Percentiles rank a stretch among this genome's conserved stretches.
Conservation (phyloP, 1,284 basidiomycete species). For the Butyriboletus appendiculatus region DNA sequence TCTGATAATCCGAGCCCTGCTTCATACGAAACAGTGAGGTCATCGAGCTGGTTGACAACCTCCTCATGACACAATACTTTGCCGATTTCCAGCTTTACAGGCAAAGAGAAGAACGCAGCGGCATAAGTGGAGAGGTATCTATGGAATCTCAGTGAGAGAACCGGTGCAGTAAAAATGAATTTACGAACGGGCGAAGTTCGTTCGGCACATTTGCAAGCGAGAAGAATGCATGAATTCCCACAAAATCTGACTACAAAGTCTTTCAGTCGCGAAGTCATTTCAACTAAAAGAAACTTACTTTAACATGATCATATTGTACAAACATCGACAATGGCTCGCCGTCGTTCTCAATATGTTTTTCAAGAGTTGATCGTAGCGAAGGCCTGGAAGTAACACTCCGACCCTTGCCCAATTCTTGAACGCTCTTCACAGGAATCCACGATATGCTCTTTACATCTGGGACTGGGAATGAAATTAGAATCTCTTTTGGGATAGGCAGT, state of each 20-base stretch:
- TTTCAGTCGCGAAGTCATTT: slow-evolving; percentile 9
- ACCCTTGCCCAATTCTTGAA: slow-evolving; percentile 61
- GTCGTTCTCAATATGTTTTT: slow-evolving; percentile 72
- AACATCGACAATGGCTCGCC: slow-evolving; percentile 80
- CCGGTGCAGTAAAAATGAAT: background rate
- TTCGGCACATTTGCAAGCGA: slow-evolving; percentile 74
- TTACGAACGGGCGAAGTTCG: slow-evolving; percentile 72
- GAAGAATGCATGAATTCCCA: slow-evolving; percentile 79
- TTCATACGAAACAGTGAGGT: slow-evolving; percentile 90
- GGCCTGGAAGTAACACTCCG: slow-evolving; percentile 31
- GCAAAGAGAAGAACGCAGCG: slow-evolving; percentile 87
- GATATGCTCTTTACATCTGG: slow-evolving; percentile 88
- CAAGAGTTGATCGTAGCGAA: slow-evolving; percentile 44
- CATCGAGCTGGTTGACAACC: slow-evolving; percentile 88
- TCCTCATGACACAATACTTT: slow-evolving; percentile 82
- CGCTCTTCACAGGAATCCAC: slow-evolving; percentile 92
- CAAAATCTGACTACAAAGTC: slow-evolving; percentile 82
- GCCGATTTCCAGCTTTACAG: slow-evolving; percentile 73
- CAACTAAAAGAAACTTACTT: slow-evolving; percentile 47
- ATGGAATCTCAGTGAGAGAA: slow-evolving; percentile 11
- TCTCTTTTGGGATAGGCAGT: slow-evolving; percentile 75
- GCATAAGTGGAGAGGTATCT: slow-evolving; percentile 87
- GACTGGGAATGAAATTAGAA: slow-evolving; percentile 84
- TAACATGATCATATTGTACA: slow-evolving; percentile 88
- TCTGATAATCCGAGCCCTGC: slow-evolving; percentile 70